phyloP scores from a whole-genome alignment of 768 basidiomycete genomes.

The Amanita rimosa region DNA sequence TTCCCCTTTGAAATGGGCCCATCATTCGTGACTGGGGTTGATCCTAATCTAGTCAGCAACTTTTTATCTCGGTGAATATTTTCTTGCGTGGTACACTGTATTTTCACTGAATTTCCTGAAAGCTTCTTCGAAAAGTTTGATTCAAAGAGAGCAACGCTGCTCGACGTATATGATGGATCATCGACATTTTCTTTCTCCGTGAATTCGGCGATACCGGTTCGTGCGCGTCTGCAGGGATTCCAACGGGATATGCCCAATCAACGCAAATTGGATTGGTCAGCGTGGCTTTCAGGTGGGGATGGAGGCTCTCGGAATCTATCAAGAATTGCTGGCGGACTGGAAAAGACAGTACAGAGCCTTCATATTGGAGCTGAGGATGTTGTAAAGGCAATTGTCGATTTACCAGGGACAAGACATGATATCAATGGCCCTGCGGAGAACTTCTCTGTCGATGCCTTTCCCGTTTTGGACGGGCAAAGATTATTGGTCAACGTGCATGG shows the following conservation, averaged over 20 bases:
- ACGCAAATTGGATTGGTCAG: conserved; percentile 66
- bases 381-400: conserved; percentile 41
- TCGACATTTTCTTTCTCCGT: conserved; percentile 90
- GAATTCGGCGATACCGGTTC: conserved; percentile 72
- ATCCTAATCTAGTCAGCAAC: conserved; percentile 52
- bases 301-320: conserved; percentile 71
- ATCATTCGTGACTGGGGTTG: conserved; percentile 68
- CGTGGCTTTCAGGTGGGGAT: conserved; percentile 47
- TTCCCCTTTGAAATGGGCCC: conserved; percentile 72
- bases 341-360: conserved; percentile 53
- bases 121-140: conserved; percentile 88
- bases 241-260: conserved; percentile 73
- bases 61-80: conserved; percentile 66
- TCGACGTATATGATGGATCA: conserved; percentile 66
- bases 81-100: conserved; percentile 2
- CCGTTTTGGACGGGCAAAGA: conserved; percentile 49
- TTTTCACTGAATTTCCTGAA: conserved; percentile 6
- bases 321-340: conserved; percentile 47
- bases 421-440: conserved; percentile 67
- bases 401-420: conserved; percentile 81
- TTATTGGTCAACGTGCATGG: conserved; percentile 78
- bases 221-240: conserved; percentile 64
- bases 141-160: conserved; percentile 51
- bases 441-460: conserved; percentile 84
- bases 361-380: conserved; percentile 62